Evolutionary conservation across 345 rosid genomes (phyloP).

Genomic region (Luvunga scandens): DNA sequence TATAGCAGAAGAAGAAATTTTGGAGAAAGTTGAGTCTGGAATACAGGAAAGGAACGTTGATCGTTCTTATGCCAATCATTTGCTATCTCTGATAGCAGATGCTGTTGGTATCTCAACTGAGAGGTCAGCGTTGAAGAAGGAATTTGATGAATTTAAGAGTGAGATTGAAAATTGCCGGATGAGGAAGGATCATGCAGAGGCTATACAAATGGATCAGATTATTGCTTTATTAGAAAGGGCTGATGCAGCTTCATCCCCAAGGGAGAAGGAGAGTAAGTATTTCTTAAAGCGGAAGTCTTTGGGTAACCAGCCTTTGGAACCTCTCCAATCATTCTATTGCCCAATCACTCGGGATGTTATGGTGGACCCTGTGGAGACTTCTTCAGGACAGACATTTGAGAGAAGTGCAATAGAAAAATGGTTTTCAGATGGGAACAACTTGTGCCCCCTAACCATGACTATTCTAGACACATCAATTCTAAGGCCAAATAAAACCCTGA

Average conservation of each 20-base stretch:
- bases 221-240: slow-evolving; percentile 67
- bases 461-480: slow-evolving; percentile 47
- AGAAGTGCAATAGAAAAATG: slow-evolving; percentile 63
- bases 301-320: slow-evolving; percentile 63
- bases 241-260: slow-evolving; percentile 56
- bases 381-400: slow-evolving; percentile 77
- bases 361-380: slow-evolving; percentile 76
- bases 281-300: slow-evolving; percentile 53
- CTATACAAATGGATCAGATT: slow-evolving; percentile 76
- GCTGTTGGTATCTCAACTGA: slow-evolving; percentile 58
- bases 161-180: slow-evolving; percentile 60
- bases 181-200: slow-evolving; percentile 65
- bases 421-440: slow-evolving; percentile 56
- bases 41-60: slow-evolving; percentile 63
- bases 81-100: slow-evolving; percentile 53
- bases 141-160: slow-evolving; percentile 58
- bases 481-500: slow-evolving; percentile 65
- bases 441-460: slow-evolving; percentile 62
- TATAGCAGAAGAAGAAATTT: slow-evolving; percentile 55
- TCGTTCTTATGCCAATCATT: slow-evolving; percentile 57
- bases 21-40: slow-evolving; percentile 62
- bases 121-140: slow-evolving; percentile 45
- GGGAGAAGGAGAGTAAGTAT: slow-evolving; percentile 55
- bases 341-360: slow-evolving; percentile 67
- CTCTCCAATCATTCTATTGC: slow-evolving; percentile 65